Percentiles rank a stretch among this genome's conserved stretches.
Evolutionary conservation across 2,329 filamentous ascomycete species (phyloP).

Genomic region (Pseudogymnoascus pannorum): DNA sequence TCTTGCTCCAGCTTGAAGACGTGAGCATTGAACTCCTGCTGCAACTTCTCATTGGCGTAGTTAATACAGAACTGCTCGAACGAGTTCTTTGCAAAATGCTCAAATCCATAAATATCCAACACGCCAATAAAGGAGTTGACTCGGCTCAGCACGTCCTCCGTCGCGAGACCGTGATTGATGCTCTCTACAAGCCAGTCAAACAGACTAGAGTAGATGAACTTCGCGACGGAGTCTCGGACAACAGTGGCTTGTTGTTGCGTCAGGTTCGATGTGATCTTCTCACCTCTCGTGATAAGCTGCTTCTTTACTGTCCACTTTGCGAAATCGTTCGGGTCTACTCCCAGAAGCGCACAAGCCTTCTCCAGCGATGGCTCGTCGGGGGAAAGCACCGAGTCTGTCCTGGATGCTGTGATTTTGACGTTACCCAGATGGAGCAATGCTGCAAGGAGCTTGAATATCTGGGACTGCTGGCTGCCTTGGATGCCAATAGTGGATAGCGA

Average conservation of each 20-base stretch:
- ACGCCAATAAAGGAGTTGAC: conserved; percentile 93
- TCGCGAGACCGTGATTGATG: conserved; percentile 85
- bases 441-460: conserved; percentile 85
- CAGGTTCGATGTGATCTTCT: conserved; percentile 95
- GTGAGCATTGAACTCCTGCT: conserved; percentile 98
- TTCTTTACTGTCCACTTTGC: conserved; percentile 99
- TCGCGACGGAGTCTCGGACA: conserved; percentile 93
- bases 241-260: conserved; percentile 90
- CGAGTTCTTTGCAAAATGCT: conserved; percentile 98
- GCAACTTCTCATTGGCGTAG: conserved; percentile 97
- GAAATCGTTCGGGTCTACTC: conserved; percentile 79
- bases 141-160: conserved; percentile 74
- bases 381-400: conserved; percentile 78
- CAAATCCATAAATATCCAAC: conserved; percentile 98
- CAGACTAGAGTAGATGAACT: conserved; percentile 96
- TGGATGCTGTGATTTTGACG: conserved; percentile 86
- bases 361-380: conserved; percentile 74
- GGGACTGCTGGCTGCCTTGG: conserved; percentile 60
- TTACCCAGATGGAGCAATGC: conserved; percentile 92
- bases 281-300: conserved; percentile 88
- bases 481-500: conserved; percentile 88
- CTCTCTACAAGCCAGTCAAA: conserved; percentile 99
- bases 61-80: conserved; percentile 99
- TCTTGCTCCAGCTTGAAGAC: conserved; percentile 99
- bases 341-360: conserved; percentile 75